These are phyloP conservation scores for Botrytis cinerea DNA, from an alignment of 2,329 filamentous ascomycete species.

Conservation along the genomic window DNA sequence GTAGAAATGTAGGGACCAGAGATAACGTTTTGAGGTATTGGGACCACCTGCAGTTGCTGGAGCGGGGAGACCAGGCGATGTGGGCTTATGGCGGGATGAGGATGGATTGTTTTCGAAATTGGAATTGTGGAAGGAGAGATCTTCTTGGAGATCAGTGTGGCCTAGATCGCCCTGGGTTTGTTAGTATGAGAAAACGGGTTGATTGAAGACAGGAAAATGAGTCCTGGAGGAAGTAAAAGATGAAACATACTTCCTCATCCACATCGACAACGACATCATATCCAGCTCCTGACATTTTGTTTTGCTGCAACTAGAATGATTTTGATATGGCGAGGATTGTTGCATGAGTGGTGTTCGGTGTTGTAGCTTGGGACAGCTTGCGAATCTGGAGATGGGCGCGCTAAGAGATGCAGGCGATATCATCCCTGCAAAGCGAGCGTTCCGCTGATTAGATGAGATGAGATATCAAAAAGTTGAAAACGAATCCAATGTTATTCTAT, in stretches of 20 bases:
- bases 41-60: slow-evolving; percentile 54
- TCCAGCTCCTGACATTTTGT: slow-evolving; percentile 56
- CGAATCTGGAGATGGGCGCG: slow-evolving; percentile 26
- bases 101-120: slow-evolving; percentile 67
- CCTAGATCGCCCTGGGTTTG: slow-evolving; percentile 82
- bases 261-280: slow-evolving; percentile 99
- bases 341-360: not conserved
- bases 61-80: slow-evolving; percentile 52
- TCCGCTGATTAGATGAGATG: not conserved
- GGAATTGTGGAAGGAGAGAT: slow-evolving; percentile 97
- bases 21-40: slow-evolving; percentile 73
- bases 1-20: slow-evolving; percentile 94
- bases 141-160: slow-evolving; percentile 96
- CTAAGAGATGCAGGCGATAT: slow-evolving; percentile 21
- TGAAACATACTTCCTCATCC: slow-evolving; percentile 76
- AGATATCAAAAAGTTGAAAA: not conserved
- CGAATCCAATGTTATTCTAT: not conserved
- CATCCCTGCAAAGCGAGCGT: slow-evolving; percentile 16
- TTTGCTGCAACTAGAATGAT: slow-evolving; percentile 3
- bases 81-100: slow-evolving; percentile 45
- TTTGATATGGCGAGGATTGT: not conserved
- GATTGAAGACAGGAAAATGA: slow-evolving; percentile 18
- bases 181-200: slow-evolving; percentile 13
- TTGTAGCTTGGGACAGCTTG: slow-evolving; percentile 34
- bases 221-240: not conserved